Evolutionary conservation across 1,139 yeast genomes (phyloP), one percentile per base, ranked within the genome.

Genomic region (Yamadazyma oceani): DNA sequence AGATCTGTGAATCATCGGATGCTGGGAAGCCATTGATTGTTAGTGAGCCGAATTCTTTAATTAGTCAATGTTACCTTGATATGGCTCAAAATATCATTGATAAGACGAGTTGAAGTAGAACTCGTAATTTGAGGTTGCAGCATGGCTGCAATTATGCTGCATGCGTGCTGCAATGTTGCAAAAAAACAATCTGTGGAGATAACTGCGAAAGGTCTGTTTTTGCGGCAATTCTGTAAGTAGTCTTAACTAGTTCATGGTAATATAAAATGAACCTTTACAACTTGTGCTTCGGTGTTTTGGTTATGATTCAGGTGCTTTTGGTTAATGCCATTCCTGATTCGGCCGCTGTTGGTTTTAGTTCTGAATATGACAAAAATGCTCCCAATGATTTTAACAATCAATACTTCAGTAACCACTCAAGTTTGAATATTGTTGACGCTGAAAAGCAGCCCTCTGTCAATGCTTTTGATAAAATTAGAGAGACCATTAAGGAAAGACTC

Each of bases 1-100:
- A 70, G n/a, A 80, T 87, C 7, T 79, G 89, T 52, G 38, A 55
- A 7, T 74, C 75, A 38, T 73, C 88, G 2, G 92, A 86, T 53
- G 50, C 53, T 26, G 92, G 94, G 0, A 69, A 66, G 45, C 94
- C 95, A 0, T 66, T 82, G 1, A 80, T 80, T 0, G 62, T 82
- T 1, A 52, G 71, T 2, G 61, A 70, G 9, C 71, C 75, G 0
- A 66, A 69, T 2, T 55, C 68, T 0, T 42, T 49, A 0, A 37
- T 70, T 6, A 49, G 76, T 1, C 38, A 54, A 26, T 66, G 71
- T 0, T 80, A 78, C 50, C 43, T 64, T 19, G 63, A 64, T 0
- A 64, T 78, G n/a, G 84, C 84, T 0, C 35, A 47, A 24, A 55
- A 45, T 11, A 55, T 64, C 2, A 32, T 52, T 7, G 42, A 41